Evolutionary conservation across 495 filamentous ascomycete species (phyloP), one percentile per base, ranked within the genome.

Genomic region (Penicillium verhagenii): DNA sequence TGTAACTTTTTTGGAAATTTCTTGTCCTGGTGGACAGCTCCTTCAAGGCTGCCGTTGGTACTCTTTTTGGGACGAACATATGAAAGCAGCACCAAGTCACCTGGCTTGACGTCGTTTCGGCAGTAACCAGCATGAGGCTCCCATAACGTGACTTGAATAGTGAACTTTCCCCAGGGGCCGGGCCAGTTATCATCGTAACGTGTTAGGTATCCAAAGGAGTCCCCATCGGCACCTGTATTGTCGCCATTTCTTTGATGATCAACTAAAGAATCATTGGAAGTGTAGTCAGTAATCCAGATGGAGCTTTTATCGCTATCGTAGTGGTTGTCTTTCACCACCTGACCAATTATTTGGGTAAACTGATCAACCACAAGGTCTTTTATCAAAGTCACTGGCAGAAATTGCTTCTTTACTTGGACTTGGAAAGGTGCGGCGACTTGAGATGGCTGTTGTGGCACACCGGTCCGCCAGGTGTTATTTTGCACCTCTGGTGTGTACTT

Each of bases 241-340:
- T 72, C 57, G 23, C 69, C 64, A 55, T 76, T 79, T 19, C 63
- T 66, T 11, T 43, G 52, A 35, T 86, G 83, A 28, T 84, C 69
- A 40, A 77, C 82, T 19, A 97, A 81, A 26, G 60, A 52, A 0
- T 69, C 59, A 54, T 95, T 88, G 21, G 78, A 65, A 8, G 92
- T 96, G 69, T 96, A 98, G 67, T 98, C 94, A 0, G 90, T 92
- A 16, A 96, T 65, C 68, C 92, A 91, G 0, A 98, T 39, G 1
- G 86, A 82, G 18, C 80, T 65, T 50, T 67, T 80, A 16, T 76
- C 74, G 24, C 66, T 69, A 26, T 70, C 65, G 44, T 68, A 71
- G 29, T 72, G 78, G 43, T 82, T 86, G 0, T 83, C 77, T 57
- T 83, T 89, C 40, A 91, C 77, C 3, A 96, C 84, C 64, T 92